Base-by-base conservation (phyloP, 768 basidiomycete genomes). In the Hemileccinum impolitum region DNA sequence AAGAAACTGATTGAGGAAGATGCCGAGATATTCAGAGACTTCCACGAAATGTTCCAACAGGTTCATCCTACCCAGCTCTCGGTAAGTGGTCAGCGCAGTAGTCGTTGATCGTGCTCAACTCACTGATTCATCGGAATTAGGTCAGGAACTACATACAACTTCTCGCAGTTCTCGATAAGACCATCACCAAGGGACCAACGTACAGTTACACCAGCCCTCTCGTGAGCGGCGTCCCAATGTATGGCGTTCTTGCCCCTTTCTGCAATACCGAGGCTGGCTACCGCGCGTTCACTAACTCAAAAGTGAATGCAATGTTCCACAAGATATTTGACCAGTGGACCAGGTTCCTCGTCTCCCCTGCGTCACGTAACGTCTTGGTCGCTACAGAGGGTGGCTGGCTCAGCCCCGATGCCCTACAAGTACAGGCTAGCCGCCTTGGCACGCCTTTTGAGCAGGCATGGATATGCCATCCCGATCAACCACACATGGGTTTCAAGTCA, bases 251-350 rank as follows among this genome's bases (percentile, higher is more conserved):
- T 6, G 52, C 56, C 17, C 59, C 56, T 9, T 61, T 60, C 46
- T 60, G 59, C 31, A 60, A 61, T 40, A 57, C 59, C 23, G 35
- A 45, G 17, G 59, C 59, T 30, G 59, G 59, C 14, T 52, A 51
- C 56, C 48, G 53, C 31, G 62, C 50, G 26, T 57, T 68, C 31
- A 58, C 57, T 1, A 69, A 73, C 47, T 64, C 69, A 3, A 63
- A 64, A 42, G 72, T 83, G 45, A 84, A 84, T 48, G 56, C 38
- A 0, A 58, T 67, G 42, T 61, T 82, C 54, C 75, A 77, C 54
- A 72, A 71, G 32, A 60, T 83, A 45, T 72, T 84, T 52, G 64
- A 76, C 39, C 67, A 65, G 19, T 85, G 82, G 80, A 66, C 69
- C 10, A 54, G 47, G 10, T 82, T 67, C 67, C 75, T 84, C 40